Evolutionary conservation across 2,329 filamentous ascomycete species (phyloP).

Genomic region (Epichloe festucae): DNA sequence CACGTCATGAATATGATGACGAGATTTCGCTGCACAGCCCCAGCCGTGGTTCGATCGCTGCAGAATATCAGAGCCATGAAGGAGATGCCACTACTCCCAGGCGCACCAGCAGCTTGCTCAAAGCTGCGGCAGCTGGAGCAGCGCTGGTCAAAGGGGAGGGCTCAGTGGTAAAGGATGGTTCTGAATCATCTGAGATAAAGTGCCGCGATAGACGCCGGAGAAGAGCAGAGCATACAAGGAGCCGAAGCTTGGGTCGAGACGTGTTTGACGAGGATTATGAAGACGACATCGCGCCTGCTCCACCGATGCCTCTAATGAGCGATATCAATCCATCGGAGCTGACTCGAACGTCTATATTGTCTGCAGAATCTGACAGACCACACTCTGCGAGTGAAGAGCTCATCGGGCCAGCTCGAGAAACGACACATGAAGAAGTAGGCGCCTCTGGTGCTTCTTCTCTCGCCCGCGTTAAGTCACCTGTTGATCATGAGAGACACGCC

Average conservation of each 20-base stretch:
- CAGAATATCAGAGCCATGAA: constrained; percentile 19
- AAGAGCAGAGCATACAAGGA: constrained; percentile 35
- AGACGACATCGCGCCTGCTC: constrained; percentile 37
- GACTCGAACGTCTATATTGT: constrained; percentile 76
- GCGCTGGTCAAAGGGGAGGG: constrained; percentile 21
- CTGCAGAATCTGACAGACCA: constrained; percentile 63
- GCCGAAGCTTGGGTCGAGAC: constrained; percentile 30
- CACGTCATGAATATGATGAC: constrained; percentile 40
- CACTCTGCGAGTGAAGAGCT: constrained; percentile 52
- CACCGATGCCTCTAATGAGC: constrained; percentile 81
- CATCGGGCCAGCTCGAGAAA: constrained; percentile 34
- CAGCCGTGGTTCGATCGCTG: constrained; percentile 34
- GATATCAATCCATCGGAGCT: constrained; percentile 76
- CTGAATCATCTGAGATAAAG: constrained; percentile 36
- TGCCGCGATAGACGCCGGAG: constrained; percentile 38
- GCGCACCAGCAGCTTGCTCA: constrained; percentile 30
- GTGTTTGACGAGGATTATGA: constrained; percentile 37
- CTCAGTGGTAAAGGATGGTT: constrained; percentile 23
- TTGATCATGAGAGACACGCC: constrained; percentile 39
- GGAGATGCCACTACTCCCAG: constrained; percentile 32
- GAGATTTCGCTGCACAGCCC: constrained; percentile 35
- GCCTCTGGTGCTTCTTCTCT: constrained; percentile 49
- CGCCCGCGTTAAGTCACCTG: constrained; percentile 44
- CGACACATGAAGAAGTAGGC: constrained; percentile 47
- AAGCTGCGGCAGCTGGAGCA: constrained; percentile 30